Evolutionary conservation across 129 eudicot genomes (phyloP).

Genomic region (Solidago caesia): DNA sequence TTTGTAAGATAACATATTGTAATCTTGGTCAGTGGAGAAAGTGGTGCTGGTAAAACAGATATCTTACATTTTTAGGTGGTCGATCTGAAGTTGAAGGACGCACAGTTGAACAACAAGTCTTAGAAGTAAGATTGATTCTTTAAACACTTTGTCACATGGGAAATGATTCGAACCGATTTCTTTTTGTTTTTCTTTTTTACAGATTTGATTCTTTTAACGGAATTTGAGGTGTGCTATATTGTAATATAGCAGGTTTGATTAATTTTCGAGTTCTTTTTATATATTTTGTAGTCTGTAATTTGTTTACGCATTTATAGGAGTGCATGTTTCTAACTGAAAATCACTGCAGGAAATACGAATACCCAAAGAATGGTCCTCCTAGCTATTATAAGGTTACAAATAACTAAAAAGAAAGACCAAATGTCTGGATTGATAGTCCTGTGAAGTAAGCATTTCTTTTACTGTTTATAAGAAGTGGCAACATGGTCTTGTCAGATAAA

Average conservation of each 20-base stretch:
- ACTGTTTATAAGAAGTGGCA: background rate
- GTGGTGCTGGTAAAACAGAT: constrained; percentile 99
- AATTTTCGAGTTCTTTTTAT: background rate
- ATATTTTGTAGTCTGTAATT: background rate
- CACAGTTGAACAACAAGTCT: constrained; percentile 96
- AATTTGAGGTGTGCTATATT: too few relatives aligned
- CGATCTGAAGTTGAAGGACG: constrained; percentile 95
- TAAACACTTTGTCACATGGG: too few relatives aligned
- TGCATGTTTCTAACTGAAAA: background rate
- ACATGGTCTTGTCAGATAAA: too few relatives aligned
- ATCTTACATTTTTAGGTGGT: constrained; percentile 83
- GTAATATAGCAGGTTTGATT: too few relatives aligned
- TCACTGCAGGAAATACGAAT: constrained; percentile 73
- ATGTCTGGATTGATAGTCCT: constrained; percentile 99
- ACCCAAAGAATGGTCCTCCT: constrained; percentile 84
- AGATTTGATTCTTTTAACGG: too few relatives aligned
- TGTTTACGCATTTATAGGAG: background rate
- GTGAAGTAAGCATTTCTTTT: constrained; percentile 60
- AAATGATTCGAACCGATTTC: too few relatives aligned
- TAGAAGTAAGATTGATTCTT: constrained; percentile 61
- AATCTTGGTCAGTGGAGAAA: constrained; percentile 96
- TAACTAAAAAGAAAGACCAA: constrained; percentile 95
- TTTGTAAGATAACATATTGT: too few relatives aligned
- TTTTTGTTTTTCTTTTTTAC: too few relatives aligned
- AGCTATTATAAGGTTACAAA: constrained; percentile 92